Evolutionary conservation across 805 yeast genomes (phyloP).

Genomic region (Ogataea paraovalis): DNA sequence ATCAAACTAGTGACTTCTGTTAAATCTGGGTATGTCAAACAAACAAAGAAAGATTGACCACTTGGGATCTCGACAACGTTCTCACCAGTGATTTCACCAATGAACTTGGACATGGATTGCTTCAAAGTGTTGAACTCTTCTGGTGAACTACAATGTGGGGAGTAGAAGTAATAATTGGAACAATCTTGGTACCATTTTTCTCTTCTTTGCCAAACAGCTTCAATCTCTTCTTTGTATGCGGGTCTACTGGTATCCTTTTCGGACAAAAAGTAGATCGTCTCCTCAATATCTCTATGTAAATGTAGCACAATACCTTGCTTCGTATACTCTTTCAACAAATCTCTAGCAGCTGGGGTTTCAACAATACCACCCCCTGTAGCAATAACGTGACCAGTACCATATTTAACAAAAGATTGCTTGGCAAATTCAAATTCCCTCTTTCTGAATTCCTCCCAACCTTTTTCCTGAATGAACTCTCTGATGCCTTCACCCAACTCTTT

Average conservation of each 20-base stretch:
- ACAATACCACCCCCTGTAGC: slow-evolving; percentile 98
- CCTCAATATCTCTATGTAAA: slow-evolving; percentile 80
- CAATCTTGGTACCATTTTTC: slow-evolving; percentile 75
- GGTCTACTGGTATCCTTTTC: slow-evolving; percentile 81
- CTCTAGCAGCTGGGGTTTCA: slow-evolving; percentile 68
- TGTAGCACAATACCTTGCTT: slow-evolving; percentile 76
- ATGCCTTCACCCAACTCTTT: slow-evolving; percentile 47
- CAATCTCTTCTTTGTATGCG: slow-evolving; percentile 74
- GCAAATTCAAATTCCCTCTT: slow-evolving; percentile 56
- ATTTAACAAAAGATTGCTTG: slow-evolving; percentile 40
- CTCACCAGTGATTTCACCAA: slow-evolving; percentile 60
- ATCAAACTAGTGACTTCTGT: slow-evolving; percentile 40
- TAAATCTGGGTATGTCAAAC: slow-evolving; percentile 66
- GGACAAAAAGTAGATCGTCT: slow-evolving; percentile 69
- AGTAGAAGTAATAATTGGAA: slow-evolving; percentile 72
- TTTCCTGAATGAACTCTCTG: slow-evolving; percentile 51
- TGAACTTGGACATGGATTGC: slow-evolving; percentile 53
- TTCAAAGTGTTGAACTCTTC: slow-evolving; percentile 54
- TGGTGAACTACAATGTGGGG: slow-evolving; percentile 61
- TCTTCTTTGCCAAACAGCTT: slow-evolving; percentile 80
- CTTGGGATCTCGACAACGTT: slow-evolving; percentile 36
- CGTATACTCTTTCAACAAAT: slow-evolving; percentile 50
- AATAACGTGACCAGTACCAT: slow-evolving; percentile 54
- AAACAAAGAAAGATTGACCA: slow-evolving; percentile 62
- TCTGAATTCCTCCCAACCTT: slow-evolving; percentile 91